phyloP scores from a whole-genome alignment of 768 basidiomycete genomes.

The Tulasnella sp. region DNA sequence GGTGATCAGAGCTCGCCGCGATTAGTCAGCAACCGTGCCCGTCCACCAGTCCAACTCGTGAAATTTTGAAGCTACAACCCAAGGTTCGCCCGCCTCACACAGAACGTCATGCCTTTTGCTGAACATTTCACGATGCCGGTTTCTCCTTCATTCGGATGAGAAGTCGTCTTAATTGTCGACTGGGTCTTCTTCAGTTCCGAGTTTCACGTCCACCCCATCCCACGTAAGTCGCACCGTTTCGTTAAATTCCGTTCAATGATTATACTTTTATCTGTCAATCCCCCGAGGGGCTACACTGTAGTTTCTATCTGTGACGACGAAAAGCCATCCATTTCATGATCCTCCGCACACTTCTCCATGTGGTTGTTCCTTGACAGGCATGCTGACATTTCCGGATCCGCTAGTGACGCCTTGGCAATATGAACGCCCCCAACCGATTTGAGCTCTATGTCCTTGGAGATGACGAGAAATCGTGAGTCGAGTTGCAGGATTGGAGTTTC shows the following conservation, averaged over 20 bases:
- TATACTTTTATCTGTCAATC: conserved; percentile 56
- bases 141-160: background rate
- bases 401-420: conserved; percentile 35
- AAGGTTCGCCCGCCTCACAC: background rate
- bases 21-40: background rate
- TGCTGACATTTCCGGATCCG: conserved; percentile 3
- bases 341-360: background rate
- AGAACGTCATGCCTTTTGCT: background rate
- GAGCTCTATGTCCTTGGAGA: conserved; percentile 91
- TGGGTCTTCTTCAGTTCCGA: background rate
- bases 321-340: conserved; percentile 25
- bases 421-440: conserved; percentile 94
- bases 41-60: background rate
- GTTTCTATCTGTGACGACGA: conserved; percentile 19
- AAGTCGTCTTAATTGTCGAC: background rate
- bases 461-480: conserved; percentile 85
- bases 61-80: background rate
- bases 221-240: background rate
- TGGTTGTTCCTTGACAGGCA: background rate
- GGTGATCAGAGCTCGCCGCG: background rate
- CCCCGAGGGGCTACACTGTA: conserved; percentile 41
- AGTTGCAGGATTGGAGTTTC: conserved; percentile 26
- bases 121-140: background rate
- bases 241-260: conserved; percentile 36
- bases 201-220: background rate